Evolutionary conservation across 345 rosid species (phyloP), one percentile per base, ranked within the genome.

Genomic region (Mangifera indica): DNA sequence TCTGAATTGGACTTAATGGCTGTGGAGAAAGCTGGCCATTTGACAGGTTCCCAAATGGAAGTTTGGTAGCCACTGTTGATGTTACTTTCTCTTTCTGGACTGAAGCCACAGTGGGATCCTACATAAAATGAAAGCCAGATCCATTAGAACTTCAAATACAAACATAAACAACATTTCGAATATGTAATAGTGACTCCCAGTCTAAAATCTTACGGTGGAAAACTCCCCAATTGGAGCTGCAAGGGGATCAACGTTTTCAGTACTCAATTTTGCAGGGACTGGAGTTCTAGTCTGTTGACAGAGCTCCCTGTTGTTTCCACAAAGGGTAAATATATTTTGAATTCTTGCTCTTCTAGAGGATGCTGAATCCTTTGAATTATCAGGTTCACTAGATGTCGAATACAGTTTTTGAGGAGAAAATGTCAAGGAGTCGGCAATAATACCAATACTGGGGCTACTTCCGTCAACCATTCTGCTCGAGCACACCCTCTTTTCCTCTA

Each of bases 271-370:
- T 24, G 72, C 71, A 73, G 73, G 76, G 42, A 65, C 40, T 44
- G 86, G 89, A 22, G 83, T 83, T 66, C 77, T 85, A 20, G 42
- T 64, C 58, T 90, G 87, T 52, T 92, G 95, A 71, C 83, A 85
- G 17, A 94, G 81, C 87, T 95, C 98, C 78, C 99, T 87, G 66
- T 92, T 81, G 84, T 92, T 92, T 34, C 99, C 99, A 69, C 99
- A 95, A 10, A 95, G 96, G 1, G 98, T 90, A 70, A 95, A 95
- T 45, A 95, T 92, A 64, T 86, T 95, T 56, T 95, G 93, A 60
- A 95, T 92, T 70, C 99, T 88, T 58, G 75, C 3, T 45, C 51
- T 76, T 81, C 98, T 88, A 1, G 87, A 87, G 18, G 90, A 77
- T 37, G 82, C 86, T 59, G 87, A 29, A 75, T 91, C 93, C 76